Evolutionary conservation across 257 asterid species (phyloP).

Genomic region (Solanum appendiculatum): DNA sequence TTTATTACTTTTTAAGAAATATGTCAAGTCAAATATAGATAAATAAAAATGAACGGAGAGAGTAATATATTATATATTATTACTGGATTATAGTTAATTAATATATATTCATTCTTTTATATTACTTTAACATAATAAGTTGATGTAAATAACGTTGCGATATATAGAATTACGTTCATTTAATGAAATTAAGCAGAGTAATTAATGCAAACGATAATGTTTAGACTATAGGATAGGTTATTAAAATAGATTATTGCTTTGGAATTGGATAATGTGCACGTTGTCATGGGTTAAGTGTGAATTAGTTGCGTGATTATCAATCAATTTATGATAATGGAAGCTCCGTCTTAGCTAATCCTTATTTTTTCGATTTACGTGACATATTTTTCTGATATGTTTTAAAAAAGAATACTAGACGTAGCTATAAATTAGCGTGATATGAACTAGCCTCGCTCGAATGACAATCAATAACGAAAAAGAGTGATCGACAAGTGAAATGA

Average conservation of each 20-base stretch:
- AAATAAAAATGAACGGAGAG: not conserved
- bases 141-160: not conserved
- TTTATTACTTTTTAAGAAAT: not conserved
- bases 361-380: not conserved
- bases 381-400: not conserved
- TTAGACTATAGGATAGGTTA: not conserved
- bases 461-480: not conserved
- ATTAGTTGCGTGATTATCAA: not conserved
- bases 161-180: not conserved
- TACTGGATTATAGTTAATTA: not conserved
- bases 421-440: too few species aligned
- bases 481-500: not conserved
- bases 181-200: not conserved
- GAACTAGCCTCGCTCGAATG: too few species aligned
- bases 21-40: not conserved
- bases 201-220: not conserved
- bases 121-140: not conserved
- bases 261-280: not conserved
- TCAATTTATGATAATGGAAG: not conserved
- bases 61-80: not conserved
- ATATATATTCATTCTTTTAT: not conserved
- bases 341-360: not conserved
- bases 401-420: too few species aligned
- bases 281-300: not conserved
- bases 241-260: not conserved